Percentiles rank a stretch among this genome's conserved stretches.
Conservation (phyloP, 1,139 yeast genomes). For the Sugiyamaella paludigena region DNA sequence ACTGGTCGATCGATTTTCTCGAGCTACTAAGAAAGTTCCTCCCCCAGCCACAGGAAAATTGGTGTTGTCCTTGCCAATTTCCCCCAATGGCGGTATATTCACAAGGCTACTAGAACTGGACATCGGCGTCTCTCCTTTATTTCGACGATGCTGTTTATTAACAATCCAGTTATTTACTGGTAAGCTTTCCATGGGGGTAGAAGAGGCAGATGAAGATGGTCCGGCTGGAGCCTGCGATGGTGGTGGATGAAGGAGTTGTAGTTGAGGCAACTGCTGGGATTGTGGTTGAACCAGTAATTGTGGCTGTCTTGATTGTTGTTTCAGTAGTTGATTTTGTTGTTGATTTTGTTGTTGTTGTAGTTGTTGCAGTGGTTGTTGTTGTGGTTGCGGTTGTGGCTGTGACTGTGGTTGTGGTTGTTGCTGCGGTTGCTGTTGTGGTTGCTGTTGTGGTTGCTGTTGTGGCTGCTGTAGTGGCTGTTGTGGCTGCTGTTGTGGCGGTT, state of each 20-base stretch:
- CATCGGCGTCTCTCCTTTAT: constrained; percentile 10
- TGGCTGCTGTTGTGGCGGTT: constrained; percentile 14
- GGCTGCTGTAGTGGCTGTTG: constrained; percentile 20
- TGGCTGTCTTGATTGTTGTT: constrained; percentile 4
- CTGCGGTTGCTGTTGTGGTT: neutral
- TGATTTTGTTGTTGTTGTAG: constrained; percentile 2
- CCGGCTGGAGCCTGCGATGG: neutral
- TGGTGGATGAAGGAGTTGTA: neutral
- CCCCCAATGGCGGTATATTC: neutral
- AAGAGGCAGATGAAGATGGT: neutral
- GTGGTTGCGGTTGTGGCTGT: neutral
- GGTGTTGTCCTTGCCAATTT: neutral
- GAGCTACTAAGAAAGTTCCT: constrained; percentile 4
- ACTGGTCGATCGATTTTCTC: constrained; percentile 1
- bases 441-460: constrained; percentile 13
- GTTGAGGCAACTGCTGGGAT: neutral
- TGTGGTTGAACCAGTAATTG: neutral
- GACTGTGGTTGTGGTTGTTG: neutral
- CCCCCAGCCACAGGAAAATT: neutral
- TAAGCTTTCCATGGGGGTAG: neutral
- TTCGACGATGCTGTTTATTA: neutral
- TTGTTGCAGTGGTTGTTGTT: constrained; percentile 10
- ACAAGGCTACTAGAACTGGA: constrained; percentile 8
- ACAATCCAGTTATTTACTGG: no score
- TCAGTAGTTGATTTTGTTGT: constrained; percentile 3